Conservation (phyloP, 129 eudicot species). For the Kitagawia praeruptora region DNA sequence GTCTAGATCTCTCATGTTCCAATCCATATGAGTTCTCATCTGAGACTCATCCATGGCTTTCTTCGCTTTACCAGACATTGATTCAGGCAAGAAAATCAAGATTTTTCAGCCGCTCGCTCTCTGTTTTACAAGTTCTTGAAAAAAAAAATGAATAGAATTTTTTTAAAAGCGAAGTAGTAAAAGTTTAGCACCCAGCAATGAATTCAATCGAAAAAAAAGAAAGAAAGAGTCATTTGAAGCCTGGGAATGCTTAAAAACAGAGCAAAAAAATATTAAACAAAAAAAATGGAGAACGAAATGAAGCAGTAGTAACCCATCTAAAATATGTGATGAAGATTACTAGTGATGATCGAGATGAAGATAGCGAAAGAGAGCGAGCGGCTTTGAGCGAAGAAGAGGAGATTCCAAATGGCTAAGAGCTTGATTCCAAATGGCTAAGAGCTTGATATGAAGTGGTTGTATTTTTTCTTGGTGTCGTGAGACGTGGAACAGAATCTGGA, state of each 20-base stretch:
- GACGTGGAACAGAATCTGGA: slow-evolving; percentile 9
- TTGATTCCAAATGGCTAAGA: slow-evolving; percentile 18
- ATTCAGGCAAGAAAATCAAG: slow-evolving; percentile 6
- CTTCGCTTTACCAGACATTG: slow-evolving; percentile 61
- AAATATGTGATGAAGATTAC: not conserved
- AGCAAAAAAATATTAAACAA: not conserved
- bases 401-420: slow-evolving; percentile 23
- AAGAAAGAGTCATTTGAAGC: slow-evolving; percentile 3
- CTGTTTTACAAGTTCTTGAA: not conserved
- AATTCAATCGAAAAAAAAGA: slow-evolving; percentile 4
- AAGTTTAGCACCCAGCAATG: slow-evolving; percentile 18
- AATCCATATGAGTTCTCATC: slow-evolving; percentile 27
- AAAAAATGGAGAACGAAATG: slow-evolving; percentile 5
- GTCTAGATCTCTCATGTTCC: slow-evolving; percentile 21
- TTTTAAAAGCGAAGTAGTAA: not conserved
- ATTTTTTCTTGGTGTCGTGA: slow-evolving; percentile 6
- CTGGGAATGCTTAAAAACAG: not conserved
- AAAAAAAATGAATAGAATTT: slow-evolving; percentile 9
- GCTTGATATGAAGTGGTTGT: not conserved
- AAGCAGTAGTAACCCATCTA: slow-evolving; percentile 16
- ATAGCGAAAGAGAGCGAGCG: slow-evolving; percentile 41
- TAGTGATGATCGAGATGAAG: not conserved
- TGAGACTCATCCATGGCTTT: slow-evolving; percentile 19
- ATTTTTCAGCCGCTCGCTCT: slow-evolving; percentile 48
- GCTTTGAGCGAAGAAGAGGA: slow-evolving; percentile 11